Base-by-base conservation (phyloP, 345 rosid species). In the Sisymbrium irio region DNA sequence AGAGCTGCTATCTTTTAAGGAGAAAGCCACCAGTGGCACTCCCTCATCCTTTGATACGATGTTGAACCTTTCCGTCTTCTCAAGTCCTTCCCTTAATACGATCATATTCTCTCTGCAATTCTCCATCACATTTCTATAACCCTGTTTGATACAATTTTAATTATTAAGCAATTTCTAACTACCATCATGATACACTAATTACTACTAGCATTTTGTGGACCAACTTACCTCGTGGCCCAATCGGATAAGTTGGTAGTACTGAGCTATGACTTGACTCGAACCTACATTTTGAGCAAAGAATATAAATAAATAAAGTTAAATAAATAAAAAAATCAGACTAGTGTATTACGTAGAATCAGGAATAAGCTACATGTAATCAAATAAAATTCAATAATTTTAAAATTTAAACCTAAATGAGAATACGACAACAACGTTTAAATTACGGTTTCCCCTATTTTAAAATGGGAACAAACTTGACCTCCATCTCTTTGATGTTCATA, bases 21-120 rank as follows among this genome's bases (percentile, higher is more conserved):
- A 88, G 78, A 90, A 90, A 74, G 97, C 97, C 33, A 90, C 92
- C 15, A 90, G 83, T 10, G 97, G 94, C 3, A 90, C 97, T 0
- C 97, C 97, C 4, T 77, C 50, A 71, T 88, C 88, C 63, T 90
- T 88, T 4, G 97, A 90, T 18, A 88, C 74, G 41, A 90, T 83
- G 81, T 87, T 77, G 82, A 90, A 90, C 7, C 82, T 77, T 9
- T 81, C 90, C 8, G 87, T 79, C 40, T 80, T 78, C 78, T 85
- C 88, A 53, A 90, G 74, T 17, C 97, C 94, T 81, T 88, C 37
- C 59, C 78, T 90, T 14, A 90, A 79, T 25, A 85, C 85, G 22
- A 78, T 69, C 44, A 82, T 83, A 53, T 90, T 90, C 44, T 86
- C 84, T 44, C 81, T 76, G 73, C 97, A 89, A 32, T 89, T 89